Conservation (phyloP, 73 alveolate species). For the Tetrahymena malaccensis region DNA sequence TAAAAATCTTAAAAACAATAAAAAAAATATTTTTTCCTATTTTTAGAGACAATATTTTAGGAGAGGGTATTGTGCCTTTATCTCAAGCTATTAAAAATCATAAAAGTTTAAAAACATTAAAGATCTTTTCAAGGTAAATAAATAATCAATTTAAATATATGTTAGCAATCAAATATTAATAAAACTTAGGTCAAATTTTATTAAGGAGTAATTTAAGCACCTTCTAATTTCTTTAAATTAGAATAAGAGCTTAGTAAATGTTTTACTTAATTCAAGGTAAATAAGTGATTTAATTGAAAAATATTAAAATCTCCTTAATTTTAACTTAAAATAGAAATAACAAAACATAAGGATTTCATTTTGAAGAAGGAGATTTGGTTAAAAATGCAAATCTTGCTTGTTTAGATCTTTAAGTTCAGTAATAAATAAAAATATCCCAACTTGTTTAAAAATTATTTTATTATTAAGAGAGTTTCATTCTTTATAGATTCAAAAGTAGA, state of each 20-base stretch:
- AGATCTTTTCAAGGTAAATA: not conserved
- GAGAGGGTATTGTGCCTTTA: not conserved
- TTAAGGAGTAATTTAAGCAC: not conserved
- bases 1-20: too few relatives aligned
- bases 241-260: not conserved
- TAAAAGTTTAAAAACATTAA: not conserved
- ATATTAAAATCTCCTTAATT: too few relatives aligned
- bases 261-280: not conserved
- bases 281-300: not conserved
- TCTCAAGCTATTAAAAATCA: not conserved
- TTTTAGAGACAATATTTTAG: not conserved
- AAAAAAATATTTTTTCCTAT: not conserved
- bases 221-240: not conserved
- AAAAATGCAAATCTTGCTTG: not conserved
- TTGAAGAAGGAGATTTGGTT: not conserved
- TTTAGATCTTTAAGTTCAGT: not conserved
- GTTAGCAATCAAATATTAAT: not conserved
- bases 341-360: not conserved
- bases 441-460: too few relatives aligned
- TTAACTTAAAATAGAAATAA: not conserved
- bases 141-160: not conserved
- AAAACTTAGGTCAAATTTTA: not conserved
- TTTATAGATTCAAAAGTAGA: not conserved
- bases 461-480: not conserved
- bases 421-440: too few relatives aligned